Percentiles rank a stretch among this genome's conserved stretches.
These are phyloP conservation scores for Silybum marianum DNA, from an alignment of 129 eudicot species.

Conservation along the genomic window DNA sequence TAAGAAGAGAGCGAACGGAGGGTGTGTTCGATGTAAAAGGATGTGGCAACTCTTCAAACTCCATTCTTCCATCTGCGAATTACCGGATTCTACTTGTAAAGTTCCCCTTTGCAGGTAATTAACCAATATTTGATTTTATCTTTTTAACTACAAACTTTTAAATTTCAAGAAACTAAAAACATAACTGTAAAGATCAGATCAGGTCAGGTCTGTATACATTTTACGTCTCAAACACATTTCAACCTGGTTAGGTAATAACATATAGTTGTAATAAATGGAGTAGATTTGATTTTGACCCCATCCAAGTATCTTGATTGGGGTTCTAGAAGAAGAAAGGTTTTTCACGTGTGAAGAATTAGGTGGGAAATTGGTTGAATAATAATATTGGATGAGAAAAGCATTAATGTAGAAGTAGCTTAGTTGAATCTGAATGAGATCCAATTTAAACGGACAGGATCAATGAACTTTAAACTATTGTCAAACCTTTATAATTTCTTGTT, in stretches of 20 bases:
- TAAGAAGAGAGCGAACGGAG: constrained; percentile 69
- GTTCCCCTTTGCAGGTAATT: constrained; percentile 96
- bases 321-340: background rate
- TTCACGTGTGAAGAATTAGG: constrained; percentile 20
- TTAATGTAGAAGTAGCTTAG: background rate
- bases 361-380: constrained; percentile 17
- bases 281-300: constrained; percentile 1
- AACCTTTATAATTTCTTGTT: background rate
- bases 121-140: background rate
- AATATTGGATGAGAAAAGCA: background rate
- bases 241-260: too few relatives aligned
- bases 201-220: too few relatives aligned
- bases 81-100: constrained; percentile 61
- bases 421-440: background rate
- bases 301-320: background rate
- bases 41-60: constrained; percentile 91
- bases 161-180: background rate
- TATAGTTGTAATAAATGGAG: too few relatives aligned
- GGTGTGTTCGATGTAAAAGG: constrained; percentile 75
- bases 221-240: too few relatives aligned
- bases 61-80: constrained; percentile 82
- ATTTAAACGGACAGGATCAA: background rate
- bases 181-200: too few relatives aligned
- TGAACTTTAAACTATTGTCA: background rate
- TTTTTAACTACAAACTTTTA: background rate